Conservation (phyloP, 31 red algal species). For the Odonthalia washingtoniensis region DNA sequence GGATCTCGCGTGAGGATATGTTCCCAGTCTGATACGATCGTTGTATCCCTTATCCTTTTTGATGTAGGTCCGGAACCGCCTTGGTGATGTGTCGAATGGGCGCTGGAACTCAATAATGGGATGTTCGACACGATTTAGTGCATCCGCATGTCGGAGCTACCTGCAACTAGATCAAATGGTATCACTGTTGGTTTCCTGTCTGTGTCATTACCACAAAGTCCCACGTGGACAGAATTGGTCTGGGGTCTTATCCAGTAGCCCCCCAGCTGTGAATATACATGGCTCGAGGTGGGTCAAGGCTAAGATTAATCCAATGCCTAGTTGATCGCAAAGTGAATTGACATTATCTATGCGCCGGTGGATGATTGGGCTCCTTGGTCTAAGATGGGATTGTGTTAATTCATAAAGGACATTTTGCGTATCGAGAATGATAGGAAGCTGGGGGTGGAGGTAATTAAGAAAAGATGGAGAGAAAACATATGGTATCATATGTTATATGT, state of each 20-base stretch:
- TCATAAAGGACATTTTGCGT: no score
- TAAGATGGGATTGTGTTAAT: no score
- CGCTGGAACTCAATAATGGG: neutral
- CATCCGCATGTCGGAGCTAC: neutral
- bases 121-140: neutral
- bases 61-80: slow-evolving; percentile 15
- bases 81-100: neutral
- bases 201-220: slow-evolving; percentile 2
- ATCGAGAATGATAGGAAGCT: no score
- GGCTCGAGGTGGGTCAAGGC: no score
- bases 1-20: neutral
- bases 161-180: slow-evolving; percentile 1
- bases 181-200: neutral
- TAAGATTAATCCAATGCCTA: no score
- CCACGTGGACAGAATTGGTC: neutral
- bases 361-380: no score
- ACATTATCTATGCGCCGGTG: no score
- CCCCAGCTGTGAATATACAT: slow-evolving; percentile 5
- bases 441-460: no score
- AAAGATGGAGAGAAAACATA: no score
- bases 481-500: no score
- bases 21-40: neutral
- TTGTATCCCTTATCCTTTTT: neutral
- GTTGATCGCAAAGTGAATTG: no score
- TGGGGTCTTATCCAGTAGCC: neutral